Percentiles rank a stretch among this genome's conserved stretches.
phyloP scores from a whole-genome alignment of 2,329 filamentous ascomycete species.

The Didymellaceae sp. region DNA sequence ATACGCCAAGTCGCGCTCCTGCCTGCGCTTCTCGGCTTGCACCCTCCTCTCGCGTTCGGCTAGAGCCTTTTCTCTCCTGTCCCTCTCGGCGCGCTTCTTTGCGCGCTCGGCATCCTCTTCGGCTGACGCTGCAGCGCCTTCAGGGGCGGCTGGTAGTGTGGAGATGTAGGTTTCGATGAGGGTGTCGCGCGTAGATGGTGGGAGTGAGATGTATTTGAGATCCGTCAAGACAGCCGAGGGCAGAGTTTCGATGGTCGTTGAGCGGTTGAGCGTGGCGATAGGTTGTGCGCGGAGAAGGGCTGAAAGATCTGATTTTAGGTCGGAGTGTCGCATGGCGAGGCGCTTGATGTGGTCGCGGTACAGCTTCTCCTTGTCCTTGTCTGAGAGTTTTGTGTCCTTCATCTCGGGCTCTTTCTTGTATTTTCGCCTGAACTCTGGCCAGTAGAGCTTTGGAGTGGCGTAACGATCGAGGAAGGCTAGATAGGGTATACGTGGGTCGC shows the following conservation, averaged over 20 bases:
- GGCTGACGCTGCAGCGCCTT: conserved; percentile 48
- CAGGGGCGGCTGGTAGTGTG: conserved; percentile 66
- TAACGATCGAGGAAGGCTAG: conserved; percentile 79
- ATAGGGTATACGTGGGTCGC: conserved; percentile 83
- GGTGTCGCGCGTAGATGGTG: conserved; percentile 65
- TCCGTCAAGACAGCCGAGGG: conserved; percentile 70
- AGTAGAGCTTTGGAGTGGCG: conserved; percentile 91
- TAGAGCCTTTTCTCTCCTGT: conserved; percentile 69
- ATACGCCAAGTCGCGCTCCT: conserved; percentile 65
- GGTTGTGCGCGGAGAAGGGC: conserved; percentile 69
- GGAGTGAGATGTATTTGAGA: conserved; percentile 72
- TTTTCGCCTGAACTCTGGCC: conserved; percentile 95
- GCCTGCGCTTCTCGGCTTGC: conserved; percentile 66
- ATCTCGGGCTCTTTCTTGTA: conserved; percentile 82
- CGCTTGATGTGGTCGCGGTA: conserved; percentile 77
- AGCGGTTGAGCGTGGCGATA: conserved; percentile 64
- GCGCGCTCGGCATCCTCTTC: conserved; percentile 61
- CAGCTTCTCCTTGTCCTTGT: conserved; percentile 77
- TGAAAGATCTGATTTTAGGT: conserved; percentile 73
- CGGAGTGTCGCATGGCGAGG: conserved; percentile 68
- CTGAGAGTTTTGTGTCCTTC: conserved; percentile 67
- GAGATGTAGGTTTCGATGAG: conserved; percentile 72
- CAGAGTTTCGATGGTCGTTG: conserved; percentile 63
- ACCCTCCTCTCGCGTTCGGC: conserved; percentile 68
- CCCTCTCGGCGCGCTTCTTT: conserved; percentile 44